A percentile compares a stretch with the other conserved stretches of the same genome.
phyloP scores from a whole-genome alignment of 306 rosid genomes.

The Betula pendula region DNA sequence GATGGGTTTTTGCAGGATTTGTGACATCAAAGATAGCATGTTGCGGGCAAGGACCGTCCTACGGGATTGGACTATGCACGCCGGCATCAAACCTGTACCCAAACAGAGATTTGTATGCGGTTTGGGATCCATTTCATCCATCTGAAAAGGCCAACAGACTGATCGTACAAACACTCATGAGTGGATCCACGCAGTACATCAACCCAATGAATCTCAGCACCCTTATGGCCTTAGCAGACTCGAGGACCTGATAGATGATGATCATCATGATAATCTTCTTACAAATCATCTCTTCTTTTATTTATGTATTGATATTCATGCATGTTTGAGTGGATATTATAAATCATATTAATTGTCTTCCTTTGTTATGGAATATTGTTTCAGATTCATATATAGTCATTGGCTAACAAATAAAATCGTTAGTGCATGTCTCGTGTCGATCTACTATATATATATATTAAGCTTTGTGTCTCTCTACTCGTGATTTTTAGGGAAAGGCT shows the following conservation, averaged over 20 bases:
- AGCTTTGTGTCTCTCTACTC: too few species aligned
- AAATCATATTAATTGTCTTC: too few species aligned
- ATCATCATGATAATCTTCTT: neutral
- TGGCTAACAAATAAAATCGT: too few species aligned
- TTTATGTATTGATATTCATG: too few species aligned
- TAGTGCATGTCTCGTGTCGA: too few species aligned
- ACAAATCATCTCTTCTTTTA: neutral
- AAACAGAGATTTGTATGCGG: conserved; percentile 40
- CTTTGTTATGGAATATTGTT: too few species aligned
- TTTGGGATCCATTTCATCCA: conserved; percentile 62
- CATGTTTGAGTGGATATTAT: too few species aligned
- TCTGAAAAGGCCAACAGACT: conserved; percentile 46
- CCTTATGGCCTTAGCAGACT: conserved; percentile 43
- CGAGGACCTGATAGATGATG: conserved; percentile 27
- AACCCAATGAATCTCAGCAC: conserved; percentile 57
- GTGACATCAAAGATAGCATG: conserved; percentile 42
- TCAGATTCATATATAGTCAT: too few species aligned
- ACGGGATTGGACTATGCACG: conserved; percentile 55
- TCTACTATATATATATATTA: too few species aligned
- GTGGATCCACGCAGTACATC: conserved; percentile 42
- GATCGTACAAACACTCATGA: conserved; percentile 45
- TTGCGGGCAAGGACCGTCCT: conserved; percentile 58
- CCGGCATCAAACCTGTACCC: conserved; percentile 45
- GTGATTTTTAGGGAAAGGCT: too few species aligned
- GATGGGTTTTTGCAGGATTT: neutral